These are phyloP conservation scores for Gracilaria gracilis DNA, from an alignment of 23 red algal species.

Conservation along the genomic window DNA sequence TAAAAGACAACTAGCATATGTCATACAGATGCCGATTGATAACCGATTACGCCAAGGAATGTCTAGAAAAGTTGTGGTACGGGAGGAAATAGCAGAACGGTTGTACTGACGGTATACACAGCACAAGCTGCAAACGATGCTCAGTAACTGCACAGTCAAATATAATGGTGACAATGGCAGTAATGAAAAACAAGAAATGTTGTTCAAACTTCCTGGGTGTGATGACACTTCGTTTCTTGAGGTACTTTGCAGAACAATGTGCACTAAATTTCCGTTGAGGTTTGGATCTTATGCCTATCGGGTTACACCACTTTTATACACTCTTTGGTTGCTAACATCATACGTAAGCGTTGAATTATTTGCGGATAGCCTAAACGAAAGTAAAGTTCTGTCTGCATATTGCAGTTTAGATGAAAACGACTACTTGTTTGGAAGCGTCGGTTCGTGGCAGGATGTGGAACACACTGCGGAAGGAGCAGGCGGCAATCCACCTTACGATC, in stretches of 20 bases:
- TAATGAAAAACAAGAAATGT: too few relatives aligned
- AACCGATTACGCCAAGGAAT: not conserved
- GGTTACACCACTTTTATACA: slow-evolving; percentile 20
- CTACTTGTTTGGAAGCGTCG: not conserved
- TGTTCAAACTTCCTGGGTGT: not conserved
- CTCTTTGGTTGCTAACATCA: slow-evolving; percentile 5
- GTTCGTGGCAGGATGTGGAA: slow-evolving; percentile 14
- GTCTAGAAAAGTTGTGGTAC: not conserved
- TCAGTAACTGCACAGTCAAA: not conserved
- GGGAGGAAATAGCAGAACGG: not conserved
- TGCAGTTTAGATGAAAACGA: slow-evolving; percentile 14
- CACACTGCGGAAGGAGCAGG: not conserved
- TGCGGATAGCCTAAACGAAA: slow-evolving; percentile 45
- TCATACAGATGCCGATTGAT: not conserved
- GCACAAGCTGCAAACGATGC: not conserved
- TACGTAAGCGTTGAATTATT: slow-evolving; percentile 2
- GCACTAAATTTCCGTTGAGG: not conserved
- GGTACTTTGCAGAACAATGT: not conserved
- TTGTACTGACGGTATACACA: not conserved
- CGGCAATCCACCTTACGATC: slow-evolving; percentile 19
- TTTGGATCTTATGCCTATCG: not conserved
- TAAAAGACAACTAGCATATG: not conserved
- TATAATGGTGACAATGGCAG: not conserved
- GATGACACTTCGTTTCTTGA: not conserved
- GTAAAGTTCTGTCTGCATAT: not conserved